Percentiles rank a stretch among this genome's conserved stretches.
Evolutionary conservation across 192 early-diverging fungal genomes (phyloP).

Genomic region (Coemansia sp.): DNA sequence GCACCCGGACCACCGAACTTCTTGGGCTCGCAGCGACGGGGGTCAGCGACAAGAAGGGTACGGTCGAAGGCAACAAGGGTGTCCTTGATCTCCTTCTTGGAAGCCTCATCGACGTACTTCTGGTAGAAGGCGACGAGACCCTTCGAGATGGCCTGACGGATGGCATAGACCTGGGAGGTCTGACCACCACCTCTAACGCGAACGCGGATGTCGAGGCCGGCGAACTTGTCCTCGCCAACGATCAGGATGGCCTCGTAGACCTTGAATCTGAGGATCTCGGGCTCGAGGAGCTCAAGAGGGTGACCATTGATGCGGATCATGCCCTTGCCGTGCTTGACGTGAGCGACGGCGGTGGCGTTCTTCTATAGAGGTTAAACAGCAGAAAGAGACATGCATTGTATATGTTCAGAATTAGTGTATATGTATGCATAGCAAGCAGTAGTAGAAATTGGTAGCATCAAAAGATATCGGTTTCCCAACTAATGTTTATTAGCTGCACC

Average conservation of each 20-base stretch:
- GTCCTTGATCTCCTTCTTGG: conserved; percentile 99
- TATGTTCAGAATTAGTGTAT: neutral
- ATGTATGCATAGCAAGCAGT: neutral
- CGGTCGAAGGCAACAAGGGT: conserved; percentile 89
- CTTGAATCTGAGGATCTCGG: conserved; percentile 96
- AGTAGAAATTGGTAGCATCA: too few relatives aligned
- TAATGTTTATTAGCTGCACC: too few relatives aligned
- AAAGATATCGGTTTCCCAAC: too few relatives aligned
- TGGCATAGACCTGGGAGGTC: conserved; percentile 96
- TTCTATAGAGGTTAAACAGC: conserved; percentile 60
- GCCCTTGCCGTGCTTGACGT: conserved; percentile 97
- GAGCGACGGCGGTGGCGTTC: conserved; percentile 99
- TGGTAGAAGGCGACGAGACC: conserved; percentile 98
- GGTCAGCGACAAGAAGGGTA: conserved; percentile 97
- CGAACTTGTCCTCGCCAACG: conserved; percentile 95
- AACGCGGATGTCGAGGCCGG: conserved; percentile 95
- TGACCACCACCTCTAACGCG: conserved; percentile 97
- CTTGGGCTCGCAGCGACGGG: conserved; percentile 99
- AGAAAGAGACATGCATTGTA: neutral
- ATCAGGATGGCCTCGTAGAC: conserved; percentile 98
- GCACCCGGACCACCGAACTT: conserved; percentile 99
- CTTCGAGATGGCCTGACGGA: conserved; percentile 99
- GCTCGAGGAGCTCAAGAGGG: conserved; percentile 94
- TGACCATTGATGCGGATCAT: conserved; percentile 98
- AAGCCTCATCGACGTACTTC: conserved; percentile 99